phyloP scores from a whole-genome alignment of 2,329 filamentous ascomycete species.

The Dactylellina cionopaga region DNA sequence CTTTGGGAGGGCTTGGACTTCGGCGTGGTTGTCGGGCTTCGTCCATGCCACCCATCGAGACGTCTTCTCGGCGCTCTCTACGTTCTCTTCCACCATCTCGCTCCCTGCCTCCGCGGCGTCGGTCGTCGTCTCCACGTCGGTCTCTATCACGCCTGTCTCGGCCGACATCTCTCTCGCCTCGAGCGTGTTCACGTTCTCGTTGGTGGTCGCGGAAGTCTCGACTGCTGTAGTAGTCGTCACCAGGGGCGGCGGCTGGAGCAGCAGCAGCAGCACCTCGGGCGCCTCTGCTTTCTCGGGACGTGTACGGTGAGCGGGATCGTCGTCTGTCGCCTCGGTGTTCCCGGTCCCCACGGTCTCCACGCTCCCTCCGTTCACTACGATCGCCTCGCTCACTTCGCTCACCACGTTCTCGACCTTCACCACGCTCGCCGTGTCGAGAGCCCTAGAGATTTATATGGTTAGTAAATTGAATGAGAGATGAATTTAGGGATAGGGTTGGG shows the following conservation, averaged over 20 bases:
- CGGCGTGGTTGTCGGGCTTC: constrained; percentile 70
- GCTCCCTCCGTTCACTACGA: constrained; percentile 58
- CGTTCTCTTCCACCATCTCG: constrained; percentile 64
- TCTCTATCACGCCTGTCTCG: constrained; percentile 74
- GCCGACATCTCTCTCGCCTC: constrained; percentile 62
- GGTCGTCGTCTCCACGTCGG: constrained; percentile 58
- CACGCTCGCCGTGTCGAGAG: constrained; percentile 56
- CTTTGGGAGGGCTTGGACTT: constrained; percentile 85
- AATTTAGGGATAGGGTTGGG: not conserved
- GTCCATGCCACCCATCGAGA: constrained; percentile 58
- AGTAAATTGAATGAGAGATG: not conserved
- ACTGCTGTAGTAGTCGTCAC: constrained; percentile 77
- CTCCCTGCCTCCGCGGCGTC: constrained; percentile 67
- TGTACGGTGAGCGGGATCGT: constrained; percentile 60
- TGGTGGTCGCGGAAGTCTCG: constrained; percentile 76
- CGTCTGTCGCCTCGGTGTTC: constrained; percentile 63
- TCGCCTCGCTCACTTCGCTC: constrained; percentile 60
- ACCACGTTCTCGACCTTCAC: constrained; percentile 48
- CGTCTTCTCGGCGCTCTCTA: constrained; percentile 65
- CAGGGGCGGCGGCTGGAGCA: constrained; percentile 66
- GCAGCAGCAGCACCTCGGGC: constrained; percentile 61
- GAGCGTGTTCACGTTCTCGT: constrained; percentile 77
- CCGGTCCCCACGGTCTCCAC: constrained; percentile 59
- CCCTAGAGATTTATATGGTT: constrained; percentile 38
- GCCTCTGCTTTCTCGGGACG: constrained; percentile 54